Evolutionary conservation across 768 basidiomycete genomes (phyloP), one percentile per base, ranked within the genome.

Genomic region (Saitozyma sp.): DNA sequence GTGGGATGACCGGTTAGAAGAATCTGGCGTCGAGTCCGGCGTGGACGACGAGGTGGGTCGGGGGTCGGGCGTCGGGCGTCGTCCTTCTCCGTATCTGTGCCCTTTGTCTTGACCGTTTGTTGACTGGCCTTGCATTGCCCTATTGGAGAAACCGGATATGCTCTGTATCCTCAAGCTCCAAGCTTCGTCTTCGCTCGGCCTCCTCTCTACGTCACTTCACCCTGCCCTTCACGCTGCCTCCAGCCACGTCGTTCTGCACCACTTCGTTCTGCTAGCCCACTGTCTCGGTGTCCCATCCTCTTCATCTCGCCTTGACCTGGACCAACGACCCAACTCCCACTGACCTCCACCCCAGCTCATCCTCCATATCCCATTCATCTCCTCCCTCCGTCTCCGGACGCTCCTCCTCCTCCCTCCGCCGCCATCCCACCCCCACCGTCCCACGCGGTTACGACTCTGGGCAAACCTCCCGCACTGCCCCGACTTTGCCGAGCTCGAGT

Each of bases 11-110:
- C 43, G 78, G 49, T 60, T 77, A 46, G 63, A 66, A 17, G 76
- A 75, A 53, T 70, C 71, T 29, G 37, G 63, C 2, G 72, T 77
- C 16, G 68, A 76, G 50, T 71, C 69, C 20, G 78, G 78, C 37
- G 78, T 79, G 7, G 78, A 79, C 50, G 78, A 79, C 50, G 76
- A 79, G 55, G 78, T 77, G 53, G 59, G 75, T 64, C 29, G 14
- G 10, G 2, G 46, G 29, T n/a, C 29, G 29, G 29, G 29, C 29
- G 29, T 29, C 29, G 29, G 29, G 29, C 29, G 29, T 29, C 29
- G 29, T 29, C 29, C 29, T 29, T 2, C 29, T 29, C 29, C 5
- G 29, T 29, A 2, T 29, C 29, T 29, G 29, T 29, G 29, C 29
- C 29, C 29, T 29, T 29, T 29, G 29, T 2, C 29, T 29, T 2